Percentiles rank a stretch among this genome's conserved stretches.
These are phyloP conservation scores for Zanthoxylum bungeanum DNA, from an alignment of 345 rosid genomes.

Conservation along the genomic window DNA sequence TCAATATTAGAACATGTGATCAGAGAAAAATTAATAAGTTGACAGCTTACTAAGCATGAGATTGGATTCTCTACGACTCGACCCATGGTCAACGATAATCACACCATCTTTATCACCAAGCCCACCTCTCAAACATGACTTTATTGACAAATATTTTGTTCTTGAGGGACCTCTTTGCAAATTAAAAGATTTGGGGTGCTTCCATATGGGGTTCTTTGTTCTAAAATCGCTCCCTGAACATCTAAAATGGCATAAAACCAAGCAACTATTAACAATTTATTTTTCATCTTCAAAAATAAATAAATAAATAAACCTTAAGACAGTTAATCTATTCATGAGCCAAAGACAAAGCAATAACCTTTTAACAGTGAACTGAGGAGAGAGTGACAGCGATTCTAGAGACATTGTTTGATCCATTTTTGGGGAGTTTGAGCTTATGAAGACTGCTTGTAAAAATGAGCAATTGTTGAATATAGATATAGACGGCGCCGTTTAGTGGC, in stretches of 20 bases:
- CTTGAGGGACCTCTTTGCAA: conserved; percentile 16
- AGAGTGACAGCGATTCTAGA: conserved; percentile 1
- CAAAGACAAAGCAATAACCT: conserved; percentile 13
- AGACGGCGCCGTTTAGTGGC: too few relatives aligned
- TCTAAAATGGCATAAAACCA: conserved; percentile 12
- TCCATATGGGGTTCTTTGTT: conserved; percentile 13
- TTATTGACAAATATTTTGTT: conserved; percentile 13
- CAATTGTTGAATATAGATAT: too few relatives aligned
- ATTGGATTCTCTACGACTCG: conserved; percentile 83
- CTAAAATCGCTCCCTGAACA: background rate
- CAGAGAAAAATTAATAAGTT: background rate
- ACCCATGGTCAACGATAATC: conserved; percentile 92
- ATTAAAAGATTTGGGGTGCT: conserved; percentile 17
- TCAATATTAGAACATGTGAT: conserved; percentile 1
- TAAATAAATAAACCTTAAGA: background rate
- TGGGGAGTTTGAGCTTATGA: too few relatives aligned
- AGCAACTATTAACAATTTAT: background rate
- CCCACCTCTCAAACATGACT: conserved; percentile 29
- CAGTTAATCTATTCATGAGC: too few relatives aligned
- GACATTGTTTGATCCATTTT: conserved; percentile 1
- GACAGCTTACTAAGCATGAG: conserved; percentile 66
- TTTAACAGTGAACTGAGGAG: conserved; percentile 4
- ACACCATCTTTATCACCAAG: conserved; percentile 62
- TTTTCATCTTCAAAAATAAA: background rate
- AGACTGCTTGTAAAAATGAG: too few relatives aligned